These are phyloP conservation scores for Sabuloglossum arenarium DNA, from an alignment of 495 filamentous ascomycete species.

Conservation along the genomic window DNA sequence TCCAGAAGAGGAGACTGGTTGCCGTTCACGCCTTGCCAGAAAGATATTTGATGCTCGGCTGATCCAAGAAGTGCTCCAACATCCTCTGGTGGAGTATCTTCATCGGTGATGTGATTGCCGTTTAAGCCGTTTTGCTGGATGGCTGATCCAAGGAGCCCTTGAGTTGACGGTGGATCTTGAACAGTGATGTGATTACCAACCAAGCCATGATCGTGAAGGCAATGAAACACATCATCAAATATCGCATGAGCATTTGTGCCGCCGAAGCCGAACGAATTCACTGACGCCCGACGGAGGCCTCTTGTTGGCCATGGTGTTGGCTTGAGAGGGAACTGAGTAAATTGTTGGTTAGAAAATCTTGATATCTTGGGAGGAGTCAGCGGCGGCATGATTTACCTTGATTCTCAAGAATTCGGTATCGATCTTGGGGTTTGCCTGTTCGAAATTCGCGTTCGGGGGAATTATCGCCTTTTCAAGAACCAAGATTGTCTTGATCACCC, in stretches of 20 bases:
- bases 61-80: neutral
- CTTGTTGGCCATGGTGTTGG: slow-evolving; percentile 7
- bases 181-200: neutral
- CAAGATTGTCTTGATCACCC: slow-evolving; percentile 14
- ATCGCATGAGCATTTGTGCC: slow-evolving; percentile 41
- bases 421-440: slow-evolving; percentile 6
- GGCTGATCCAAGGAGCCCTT: neutral
- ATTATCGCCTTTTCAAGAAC: slow-evolving; percentile 12
- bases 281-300: slow-evolving; percentile 24
- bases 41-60: neutral
- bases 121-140: neutral
- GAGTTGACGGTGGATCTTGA: neutral
- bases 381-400: too few species aligned
- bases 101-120: too few species aligned
- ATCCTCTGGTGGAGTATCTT: neutral
- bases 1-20: neutral
- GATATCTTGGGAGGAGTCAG: too few species aligned
- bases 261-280: slow-evolving; percentile 47
- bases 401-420: too few species aligned
- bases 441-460: slow-evolving; percentile 7
- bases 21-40: neutral
- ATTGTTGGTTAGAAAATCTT: too few species aligned
- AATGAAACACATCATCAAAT: slow-evolving; percentile 19
- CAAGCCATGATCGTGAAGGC: neutral
- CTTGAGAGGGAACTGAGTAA: slow-evolving; percentile 3